Evolutionary conservation across 2,329 filamentous ascomycete species (phyloP).

Genomic region (Ceratocystis diversiconidia): DNA sequence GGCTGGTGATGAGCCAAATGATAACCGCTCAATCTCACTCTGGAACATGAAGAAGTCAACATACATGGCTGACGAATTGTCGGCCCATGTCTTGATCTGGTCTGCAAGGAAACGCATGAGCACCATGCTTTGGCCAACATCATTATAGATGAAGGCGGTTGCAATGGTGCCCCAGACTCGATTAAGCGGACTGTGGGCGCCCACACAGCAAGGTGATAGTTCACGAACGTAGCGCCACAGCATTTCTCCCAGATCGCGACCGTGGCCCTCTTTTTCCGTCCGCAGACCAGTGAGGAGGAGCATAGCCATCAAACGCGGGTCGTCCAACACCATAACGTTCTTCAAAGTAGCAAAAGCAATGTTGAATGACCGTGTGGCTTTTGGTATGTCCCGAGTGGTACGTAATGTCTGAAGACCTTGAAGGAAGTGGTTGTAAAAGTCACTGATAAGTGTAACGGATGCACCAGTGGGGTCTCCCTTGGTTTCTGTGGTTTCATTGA

Average conservation of each 20-base stretch:
- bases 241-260: conserved; percentile 16
- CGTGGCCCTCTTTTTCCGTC: conserved; percentile 17
- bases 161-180: conserved; percentile 15
- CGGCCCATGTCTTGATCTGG: conserved; percentile 12
- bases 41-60: conserved; percentile 18
- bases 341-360: conserved; percentile 17
- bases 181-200: conserved; percentile 16
- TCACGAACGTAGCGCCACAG: conserved; percentile 16
- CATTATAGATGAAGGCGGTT: conserved; percentile 16
- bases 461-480: conserved; percentile 15
- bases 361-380: conserved; percentile 16
- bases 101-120: conserved; percentile 15
- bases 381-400: conserved; percentile 2
- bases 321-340: conserved; percentile 16
- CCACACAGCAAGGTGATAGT: conserved; percentile 14
- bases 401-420: conserved; percentile 14
- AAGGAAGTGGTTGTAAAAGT: conserved; percentile 17
- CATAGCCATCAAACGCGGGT: conserved; percentile 17
- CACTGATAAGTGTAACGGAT: conserved; percentile 15
- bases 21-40: conserved; percentile 17
- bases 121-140: conserved; percentile 16
- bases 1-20: conserved; percentile 10
- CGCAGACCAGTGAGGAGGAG: conserved; percentile 14
- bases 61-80: conserved; percentile 12
- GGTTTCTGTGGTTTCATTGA: conserved; percentile 10